Evolutionary conservation across 1,284 basidiomycete genomes (phyloP).

Genomic region (Anthracocystis walkeri): DNA sequence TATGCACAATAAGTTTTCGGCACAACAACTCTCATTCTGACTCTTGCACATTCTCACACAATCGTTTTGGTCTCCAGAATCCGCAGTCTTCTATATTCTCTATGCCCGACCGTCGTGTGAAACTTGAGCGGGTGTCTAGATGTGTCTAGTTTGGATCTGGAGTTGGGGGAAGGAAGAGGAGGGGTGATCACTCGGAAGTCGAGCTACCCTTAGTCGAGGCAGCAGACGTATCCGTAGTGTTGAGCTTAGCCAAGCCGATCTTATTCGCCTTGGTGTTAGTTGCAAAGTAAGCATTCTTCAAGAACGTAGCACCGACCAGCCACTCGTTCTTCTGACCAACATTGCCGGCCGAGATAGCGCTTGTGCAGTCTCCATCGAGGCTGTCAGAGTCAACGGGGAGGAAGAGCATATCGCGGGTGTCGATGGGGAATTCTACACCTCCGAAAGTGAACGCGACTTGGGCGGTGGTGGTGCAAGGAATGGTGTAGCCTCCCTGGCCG

Average conservation of each 20-base stretch:
- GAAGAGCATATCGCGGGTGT: constrained; percentile 76
- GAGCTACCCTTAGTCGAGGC: constrained; percentile 1
- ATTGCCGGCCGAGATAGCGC: constrained; percentile 78
- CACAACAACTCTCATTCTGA: neutral
- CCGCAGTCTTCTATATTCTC: too few relatives aligned
- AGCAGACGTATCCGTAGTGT: constrained; percentile 25
- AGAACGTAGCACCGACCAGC: constrained; percentile 73
- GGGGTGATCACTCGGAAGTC: neutral
- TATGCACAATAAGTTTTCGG: neutral
- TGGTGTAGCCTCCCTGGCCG: constrained; percentile 74
- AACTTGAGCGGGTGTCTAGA: too few relatives aligned
- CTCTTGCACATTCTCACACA: too few relatives aligned
- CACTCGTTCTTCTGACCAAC: constrained; percentile 75
- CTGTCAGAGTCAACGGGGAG: constrained; percentile 76
- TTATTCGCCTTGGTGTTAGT: constrained; percentile 78
- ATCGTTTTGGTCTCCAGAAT: too few relatives aligned
- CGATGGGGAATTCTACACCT: constrained; percentile 73
- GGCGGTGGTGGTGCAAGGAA: constrained; percentile 80
- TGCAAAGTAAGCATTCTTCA: constrained; percentile 74
- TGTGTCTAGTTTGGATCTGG: neutral
- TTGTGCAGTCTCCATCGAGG: constrained; percentile 78
- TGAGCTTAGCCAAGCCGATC: constrained; percentile 75
- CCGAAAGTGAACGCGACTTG: constrained; percentile 79
- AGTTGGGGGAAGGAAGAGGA: neutral
- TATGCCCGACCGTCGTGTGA: too few relatives aligned